Base-by-base conservation (phyloP, 169 alveolate genomes). In the Babesia gibsoni region DNA sequence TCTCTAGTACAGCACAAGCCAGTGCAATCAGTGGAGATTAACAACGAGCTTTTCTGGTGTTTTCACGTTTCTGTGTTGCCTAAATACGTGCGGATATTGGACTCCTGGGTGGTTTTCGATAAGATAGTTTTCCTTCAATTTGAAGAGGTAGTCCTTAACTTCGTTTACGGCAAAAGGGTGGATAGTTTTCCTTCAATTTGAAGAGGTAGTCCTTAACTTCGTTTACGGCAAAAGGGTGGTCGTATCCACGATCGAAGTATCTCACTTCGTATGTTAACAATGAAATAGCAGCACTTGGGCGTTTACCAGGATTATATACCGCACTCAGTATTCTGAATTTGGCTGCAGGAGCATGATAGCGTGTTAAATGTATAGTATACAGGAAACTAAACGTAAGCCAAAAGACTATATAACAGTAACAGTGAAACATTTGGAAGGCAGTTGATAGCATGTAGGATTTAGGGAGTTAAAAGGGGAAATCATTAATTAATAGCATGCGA, bases 61-160 rank as follows among this genome's bases (percentile, higher is more conserved):
- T 41, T 81, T 73, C 30, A 88, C 91, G 20, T 88, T 88, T 42
- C 84, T 72, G 50, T 83, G 84, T 46, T 92, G 95, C 54, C 95
- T 77, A 82, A 89, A 91, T 53, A 92, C 96, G 68, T 89, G 84
- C 23, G 96, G 96, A 72, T 86, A 92, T 52, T 92, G 96, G 32
- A 92, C 84, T 8, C 94, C 96, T 1, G 92, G 92, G 33, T 89
- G 87, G 39, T 83, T 80, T 57, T 88, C 92, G 20, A 92, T 84
- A 22, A 90, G 53, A 66, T 91, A 92, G 59, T 90, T 90, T 54
- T 92, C 96, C 54, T 81, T 74, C 23, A 92, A 65, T 43, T 92
- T 92, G 73, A 84, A 92, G 67, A 89, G 82, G 45, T 74, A 83
- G 61, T 92, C 96, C 73, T 92, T 92, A 32, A 88, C 67, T 54